Base-by-base conservation (phyloP, 2,329 filamentous ascomycete species). In the Fusarium sp. region DNA sequence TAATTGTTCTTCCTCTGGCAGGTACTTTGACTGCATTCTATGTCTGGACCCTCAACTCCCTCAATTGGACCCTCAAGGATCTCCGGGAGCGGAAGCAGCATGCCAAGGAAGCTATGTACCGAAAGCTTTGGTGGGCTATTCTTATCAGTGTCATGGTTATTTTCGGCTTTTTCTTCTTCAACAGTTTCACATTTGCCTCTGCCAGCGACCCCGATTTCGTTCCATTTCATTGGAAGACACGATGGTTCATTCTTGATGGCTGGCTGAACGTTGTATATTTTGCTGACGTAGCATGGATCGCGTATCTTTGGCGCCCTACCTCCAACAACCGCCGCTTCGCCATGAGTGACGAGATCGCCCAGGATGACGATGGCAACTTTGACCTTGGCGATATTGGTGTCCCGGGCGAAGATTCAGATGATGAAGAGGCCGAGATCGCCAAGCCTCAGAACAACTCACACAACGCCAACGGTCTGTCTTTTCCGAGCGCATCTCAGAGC, bases 121-220 rank as follows among this genome's bases (percentile, higher is more conserved):
- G 92, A 83, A 97, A 97, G 80, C 89, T 99, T 16, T 99, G 97
- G 95, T 99, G 95, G 95, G 95, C 94, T 79, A 97, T 99, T 65
- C 86, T 99, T 47, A 86, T 89, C 70, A 97, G 92, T 79, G 97
- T 99, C 78, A 83, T 98, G 51, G 93, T 98, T 74, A 98, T 98
- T 74, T 99, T 99, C 75, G 94, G 87, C 61, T 99, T 99, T 84
- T 98, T 99, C 86, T 98, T 99, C 85, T 91, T 98, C 85, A 98
- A 98, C 85, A 97, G 93, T 74, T 94, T 98, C 81, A 94, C 93
- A 1, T 97, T 99, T 79, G 95, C 95, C 51, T 95, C 94, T 15
- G 90, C 90, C 50, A 89, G 88, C 50, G 92, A 95, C 70, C 93
- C 93, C 1, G 92, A 97, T 79, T 99, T 97, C 79, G 94, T 97